phyloP scores from a whole-genome alignment of 495 filamentous ascomycete genomes.

The Hypoxylon lenormandii region DNA sequence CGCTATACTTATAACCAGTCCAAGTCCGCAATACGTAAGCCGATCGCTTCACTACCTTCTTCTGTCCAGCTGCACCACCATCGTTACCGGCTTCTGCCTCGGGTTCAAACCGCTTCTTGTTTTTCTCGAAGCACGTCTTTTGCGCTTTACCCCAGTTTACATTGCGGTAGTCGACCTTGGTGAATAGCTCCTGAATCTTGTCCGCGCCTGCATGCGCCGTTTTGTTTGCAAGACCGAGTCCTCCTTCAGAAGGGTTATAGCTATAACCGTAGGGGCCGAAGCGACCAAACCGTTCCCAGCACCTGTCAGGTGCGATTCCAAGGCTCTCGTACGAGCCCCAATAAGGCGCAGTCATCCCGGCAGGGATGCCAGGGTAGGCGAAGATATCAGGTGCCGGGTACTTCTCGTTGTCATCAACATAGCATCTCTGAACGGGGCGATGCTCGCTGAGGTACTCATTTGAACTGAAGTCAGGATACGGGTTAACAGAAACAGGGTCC shows the following conservation, averaged over 20 bases:
- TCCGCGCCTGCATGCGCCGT: slow-evolving; percentile 76
- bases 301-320: slow-evolving; percentile 77
- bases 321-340: slow-evolving; percentile 79
- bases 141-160: slow-evolving; percentile 83
- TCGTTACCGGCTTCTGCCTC: slow-evolving; percentile 4
- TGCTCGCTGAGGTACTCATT: slow-evolving; percentile 67
- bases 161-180: slow-evolving; percentile 77
- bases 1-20: slow-evolving; percentile 57
- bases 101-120: slow-evolving; percentile 70
- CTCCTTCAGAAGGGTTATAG: slow-evolving; percentile 77
- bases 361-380: slow-evolving; percentile 72
- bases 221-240: slow-evolving; percentile 76
- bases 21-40: slow-evolving; percentile 59
- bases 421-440: slow-evolving; percentile 73
- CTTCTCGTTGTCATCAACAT: slow-evolving; percentile 69
- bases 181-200: slow-evolving; percentile 68
- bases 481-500: slow-evolving; percentile 67
- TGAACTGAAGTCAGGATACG: slow-evolving; percentile 72
- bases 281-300: slow-evolving; percentile 85
- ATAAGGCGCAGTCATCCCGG: slow-evolving; percentile 77
- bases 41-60: slow-evolving; percentile 46
- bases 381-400: slow-evolving; percentile 70
- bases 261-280: slow-evolving; percentile 84
- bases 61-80: slow-evolving; percentile 32
- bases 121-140: slow-evolving; percentile 73